phyloP scores from a whole-genome alignment of 163 green algal genomes.

The Scenedesmus sp. region DNA sequence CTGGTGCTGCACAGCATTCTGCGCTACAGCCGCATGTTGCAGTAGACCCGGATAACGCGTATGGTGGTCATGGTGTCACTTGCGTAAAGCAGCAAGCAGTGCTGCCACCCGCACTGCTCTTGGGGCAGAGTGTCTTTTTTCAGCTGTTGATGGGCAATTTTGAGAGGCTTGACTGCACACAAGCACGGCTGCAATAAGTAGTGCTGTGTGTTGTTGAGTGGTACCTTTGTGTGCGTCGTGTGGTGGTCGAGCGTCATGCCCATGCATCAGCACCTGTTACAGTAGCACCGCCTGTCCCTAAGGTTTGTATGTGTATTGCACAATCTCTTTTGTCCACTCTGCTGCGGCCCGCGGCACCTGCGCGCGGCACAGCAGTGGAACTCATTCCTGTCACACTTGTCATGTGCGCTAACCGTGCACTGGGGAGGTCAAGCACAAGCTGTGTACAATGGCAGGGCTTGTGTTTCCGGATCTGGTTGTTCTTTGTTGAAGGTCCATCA shows the following conservation, averaged over 20 bases:
- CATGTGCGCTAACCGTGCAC: background rate
- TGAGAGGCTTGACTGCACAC: background rate
- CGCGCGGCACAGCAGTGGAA: background rate
- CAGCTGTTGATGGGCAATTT: background rate
- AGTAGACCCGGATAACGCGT: background rate
- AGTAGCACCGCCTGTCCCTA: background rate
- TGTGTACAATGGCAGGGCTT: background rate
- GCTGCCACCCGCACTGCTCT: background rate
- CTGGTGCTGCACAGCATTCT: background rate
- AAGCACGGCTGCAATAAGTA: background rate
- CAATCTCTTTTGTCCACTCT: background rate
- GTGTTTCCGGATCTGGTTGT: background rate
- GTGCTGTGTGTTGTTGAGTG: background rate
- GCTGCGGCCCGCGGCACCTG: background rate
- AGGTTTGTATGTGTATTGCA: background rate
- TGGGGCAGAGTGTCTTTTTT: background rate
- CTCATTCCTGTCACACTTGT: background rate
- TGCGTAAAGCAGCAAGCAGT: background rate
- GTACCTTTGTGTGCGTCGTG: background rate
- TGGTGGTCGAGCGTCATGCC: background rate
- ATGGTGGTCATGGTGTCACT: background rate
- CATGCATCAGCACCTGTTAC: background rate
- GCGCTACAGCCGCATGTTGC: background rate
- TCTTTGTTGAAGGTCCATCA: too few relatives aligned
- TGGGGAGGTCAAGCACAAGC: background rate